Percentiles rank a stretch among this genome's conserved stretches.
Conservation (phyloP, 2,329 filamentous ascomycete species). For the Hypoxylon sp. region DNA sequence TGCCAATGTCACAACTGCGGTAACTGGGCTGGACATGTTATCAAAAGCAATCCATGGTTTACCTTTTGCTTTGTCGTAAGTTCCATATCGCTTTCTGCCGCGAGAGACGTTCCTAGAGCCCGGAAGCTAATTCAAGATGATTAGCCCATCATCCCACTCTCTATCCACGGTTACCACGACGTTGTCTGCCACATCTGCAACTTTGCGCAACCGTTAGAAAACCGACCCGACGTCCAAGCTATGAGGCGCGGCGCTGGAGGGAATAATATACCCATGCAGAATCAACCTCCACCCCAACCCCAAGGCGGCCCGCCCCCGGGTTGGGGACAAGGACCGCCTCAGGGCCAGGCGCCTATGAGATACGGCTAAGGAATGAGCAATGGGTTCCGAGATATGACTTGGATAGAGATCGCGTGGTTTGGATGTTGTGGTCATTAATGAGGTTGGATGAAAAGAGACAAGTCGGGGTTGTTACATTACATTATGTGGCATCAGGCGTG, state of each 20-base stretch:
- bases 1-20: conserved; percentile 78
- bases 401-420: not conserved
- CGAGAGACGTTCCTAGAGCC: not conserved
- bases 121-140: conserved; percentile 40
- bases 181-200: conserved; percentile 82
- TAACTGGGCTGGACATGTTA: conserved; percentile 72
- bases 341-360: conserved; percentile 50
- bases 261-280: conserved; percentile 57
- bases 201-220: conserved; percentile 77
- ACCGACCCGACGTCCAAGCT: conserved; percentile 69
- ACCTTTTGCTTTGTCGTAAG: conserved; percentile 82
- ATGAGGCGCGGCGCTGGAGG: conserved; percentile 62
- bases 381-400: not conserved
- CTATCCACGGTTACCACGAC: conserved; percentile 76
- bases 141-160: conserved; percentile 82
- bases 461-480: conserved; percentile 8
- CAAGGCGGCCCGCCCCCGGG: conserved; percentile 48
- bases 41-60: conserved; percentile 79
- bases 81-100: conserved; percentile 34
- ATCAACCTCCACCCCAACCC: conserved; percentile 55
- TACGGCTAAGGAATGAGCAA: conserved; percentile 36
- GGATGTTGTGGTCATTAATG: not conserved
- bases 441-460: conserved; percentile 8
- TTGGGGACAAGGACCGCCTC: conserved; percentile 38
- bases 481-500: conserved; percentile 23